Evolutionary conservation across 345 rosid genomes (phyloP).

Genomic region (Streptanthus diversifolius): DNA sequence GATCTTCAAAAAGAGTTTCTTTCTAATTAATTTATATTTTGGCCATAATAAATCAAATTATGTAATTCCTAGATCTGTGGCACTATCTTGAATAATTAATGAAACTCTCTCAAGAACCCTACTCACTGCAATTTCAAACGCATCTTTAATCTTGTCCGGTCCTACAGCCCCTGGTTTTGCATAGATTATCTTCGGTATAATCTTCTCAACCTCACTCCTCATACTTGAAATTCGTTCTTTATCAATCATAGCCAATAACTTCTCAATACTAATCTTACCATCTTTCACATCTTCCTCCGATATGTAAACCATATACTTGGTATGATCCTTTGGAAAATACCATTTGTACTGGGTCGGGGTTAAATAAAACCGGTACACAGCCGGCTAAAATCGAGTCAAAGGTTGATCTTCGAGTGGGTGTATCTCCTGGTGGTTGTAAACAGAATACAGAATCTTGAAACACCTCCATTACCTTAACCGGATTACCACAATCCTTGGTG

Average conservation of each 20-base stretch:
- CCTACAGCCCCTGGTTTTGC: slow-evolving; percentile 30
- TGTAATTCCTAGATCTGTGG: neutral
- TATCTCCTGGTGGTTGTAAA: slow-evolving; percentile 58
- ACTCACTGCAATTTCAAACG: slow-evolving; percentile 41
- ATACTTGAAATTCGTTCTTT: slow-evolving; percentile 18
- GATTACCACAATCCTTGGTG: slow-evolving; percentile 31
- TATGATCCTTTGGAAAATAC: slow-evolving; percentile 44
- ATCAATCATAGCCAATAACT: slow-evolving; percentile 18
- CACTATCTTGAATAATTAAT: slow-evolving; percentile 11
- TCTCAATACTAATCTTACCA: slow-evolving; percentile 18
- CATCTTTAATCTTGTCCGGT: slow-evolving; percentile 34
- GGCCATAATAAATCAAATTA: neutral
- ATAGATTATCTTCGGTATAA: slow-evolving; percentile 50
- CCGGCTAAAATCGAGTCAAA: slow-evolving; percentile 56
- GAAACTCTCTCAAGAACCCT: slow-evolving; percentile 37
- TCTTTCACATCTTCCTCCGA: slow-evolving; percentile 14
- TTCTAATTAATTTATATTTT: neutral
- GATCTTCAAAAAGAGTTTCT: too few relatives aligned
- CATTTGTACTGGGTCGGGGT: slow-evolving; percentile 43
- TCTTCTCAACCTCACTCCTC: slow-evolving; percentile 41
- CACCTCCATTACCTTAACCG: slow-evolving; percentile 39
- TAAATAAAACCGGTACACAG: slow-evolving; percentile 58
- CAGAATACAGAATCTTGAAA: slow-evolving; percentile 44
- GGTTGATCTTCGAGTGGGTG: slow-evolving; percentile 48
- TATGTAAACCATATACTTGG: slow-evolving; percentile 45